Percentiles rank a stretch among this genome's conserved stretches.
Evolutionary conservation across 768 basidiomycete species (phyloP).

Genomic region (Lyophyllum shimeji): DNA sequence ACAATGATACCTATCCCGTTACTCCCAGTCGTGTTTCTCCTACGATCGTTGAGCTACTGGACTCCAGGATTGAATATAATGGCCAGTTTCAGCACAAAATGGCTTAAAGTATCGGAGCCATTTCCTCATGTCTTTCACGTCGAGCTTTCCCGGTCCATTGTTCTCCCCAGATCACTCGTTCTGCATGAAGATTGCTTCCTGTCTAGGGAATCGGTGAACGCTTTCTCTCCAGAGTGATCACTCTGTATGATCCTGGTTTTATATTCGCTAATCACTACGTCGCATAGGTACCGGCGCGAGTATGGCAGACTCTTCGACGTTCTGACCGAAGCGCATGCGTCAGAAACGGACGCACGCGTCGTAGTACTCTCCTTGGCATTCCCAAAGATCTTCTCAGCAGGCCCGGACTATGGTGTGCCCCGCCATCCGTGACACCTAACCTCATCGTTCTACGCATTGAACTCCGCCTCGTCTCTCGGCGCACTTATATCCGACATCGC

Average conservation of each 20-base stretch:
- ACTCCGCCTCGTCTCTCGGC: conserved; percentile 28
- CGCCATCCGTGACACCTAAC: background rate
- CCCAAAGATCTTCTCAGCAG: conserved; percentile 79
- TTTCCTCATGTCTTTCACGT: conserved; percentile 44
- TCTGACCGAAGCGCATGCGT: conserved; percentile 38
- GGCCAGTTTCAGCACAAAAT: conserved; percentile 28
- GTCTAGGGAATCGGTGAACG: conserved; percentile 63
- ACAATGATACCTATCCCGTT: too few species aligned
- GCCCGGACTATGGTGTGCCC: conserved; percentile 64
- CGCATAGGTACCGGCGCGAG: conserved; percentile 74
- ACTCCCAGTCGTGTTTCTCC: too few species aligned
- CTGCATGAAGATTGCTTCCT: background rate
- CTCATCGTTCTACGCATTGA: conserved; percentile 21
- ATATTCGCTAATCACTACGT: background rate
- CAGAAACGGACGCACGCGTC: conserved; percentile 55
- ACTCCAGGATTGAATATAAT: too few species aligned
- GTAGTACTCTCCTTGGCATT: conserved; percentile 72
- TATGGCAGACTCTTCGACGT: conserved; percentile 61
- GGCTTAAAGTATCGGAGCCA: conserved; percentile 49
- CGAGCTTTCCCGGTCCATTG: conserved; percentile 41
- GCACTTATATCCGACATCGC: conserved; percentile 18
- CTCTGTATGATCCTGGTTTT: background rate
- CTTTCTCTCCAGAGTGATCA: conserved; percentile 51
- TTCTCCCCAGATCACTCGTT: background rate
- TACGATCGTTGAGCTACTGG: too few species aligned